Evolutionary conservation across 75 land plant genomes (phyloP), one percentile per base, ranked within the genome.

Genomic region (Isoetes taiwanensis): DNA sequence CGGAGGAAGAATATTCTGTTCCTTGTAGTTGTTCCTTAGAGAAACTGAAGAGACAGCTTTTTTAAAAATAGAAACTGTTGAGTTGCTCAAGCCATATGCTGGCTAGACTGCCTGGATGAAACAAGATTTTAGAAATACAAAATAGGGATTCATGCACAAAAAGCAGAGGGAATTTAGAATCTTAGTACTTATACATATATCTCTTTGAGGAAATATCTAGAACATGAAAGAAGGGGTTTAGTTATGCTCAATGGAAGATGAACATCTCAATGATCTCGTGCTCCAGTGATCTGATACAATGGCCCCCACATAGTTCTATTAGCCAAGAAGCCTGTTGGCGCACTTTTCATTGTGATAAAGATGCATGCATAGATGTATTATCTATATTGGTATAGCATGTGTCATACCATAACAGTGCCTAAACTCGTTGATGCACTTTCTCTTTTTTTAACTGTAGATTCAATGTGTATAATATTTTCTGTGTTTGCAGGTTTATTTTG

Each of bases 401-500:
- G 12, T 14, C 9, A 14, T 37, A 37, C 12, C 39, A 37, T 37
- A 14, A 10, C 9, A 10, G 39, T 37, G 14, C 39, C 9, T 9
- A 37, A 14, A n/a, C n/a, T n/a, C n/a, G n/a, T n/a, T n/a, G n/a
- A n/a, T n/a, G n/a, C n/a, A n/a, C n/a, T n/a, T n/a, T n/a, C 14
- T 10, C 39, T 37, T 54, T 34, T 24, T 55, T 32, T 8, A 20
- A 12, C 58, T 24, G 19, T 24, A 50, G 29, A 6, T 30, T 34
- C 19, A 32, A 30, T 43, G 12, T 65, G 25, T 28, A 60, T 27
- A 48, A 28, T 55, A 32, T 20, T 48, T 20, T 43, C 17, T 29
- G 4, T 35, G 1, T 31, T 29, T n/a, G 37, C 83, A 93, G 98
- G 71, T 93, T 93, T 73, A 75, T 93, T 54, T 65, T 93, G 48